Percentiles rank a stretch among this genome's conserved stretches.
Evolutionary conservation across 305 asterid genomes (phyloP).

Genomic region (Fraxinus sp.): DNA sequence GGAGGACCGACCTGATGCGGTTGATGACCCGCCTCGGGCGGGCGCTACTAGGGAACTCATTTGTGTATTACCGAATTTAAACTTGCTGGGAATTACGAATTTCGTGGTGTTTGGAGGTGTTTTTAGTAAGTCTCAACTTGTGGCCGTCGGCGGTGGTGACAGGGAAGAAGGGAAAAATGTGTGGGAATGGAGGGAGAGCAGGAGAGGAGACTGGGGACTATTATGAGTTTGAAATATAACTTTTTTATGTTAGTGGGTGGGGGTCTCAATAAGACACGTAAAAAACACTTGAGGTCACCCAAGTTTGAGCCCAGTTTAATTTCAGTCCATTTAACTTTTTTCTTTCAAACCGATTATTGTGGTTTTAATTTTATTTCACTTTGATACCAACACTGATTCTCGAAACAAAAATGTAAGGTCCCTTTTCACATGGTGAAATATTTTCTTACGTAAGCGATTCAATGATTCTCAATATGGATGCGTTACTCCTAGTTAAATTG

Average conservation of each 20-base stretch:
- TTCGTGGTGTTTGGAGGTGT: neutral
- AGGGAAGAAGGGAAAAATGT: neutral
- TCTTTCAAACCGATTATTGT: neutral
- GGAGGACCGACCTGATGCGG: constrained; percentile 36
- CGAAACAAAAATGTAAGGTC: neutral
- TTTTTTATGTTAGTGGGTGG: neutral
- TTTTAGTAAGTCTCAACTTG: neutral
- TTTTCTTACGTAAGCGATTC: neutral
- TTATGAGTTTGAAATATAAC: neutral
- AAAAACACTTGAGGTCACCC: neutral
- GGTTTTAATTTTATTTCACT: neutral
- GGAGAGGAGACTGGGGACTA: neutral
- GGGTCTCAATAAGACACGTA: neutral
- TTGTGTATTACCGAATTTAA: neutral
- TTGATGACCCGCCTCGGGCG: neutral
- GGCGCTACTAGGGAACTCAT: constrained; percentile 24
- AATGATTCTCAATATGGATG: neutral
- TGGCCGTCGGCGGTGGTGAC: neutral
- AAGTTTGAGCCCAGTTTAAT: neutral
- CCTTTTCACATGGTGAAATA: neutral
- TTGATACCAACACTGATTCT: neutral
- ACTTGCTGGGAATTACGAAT: neutral
- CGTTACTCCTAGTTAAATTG: neutral
- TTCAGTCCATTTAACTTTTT: neutral
- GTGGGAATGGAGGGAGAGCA: neutral